Percentiles rank a stretch among this genome's conserved stretches.
Evolutionary conservation across 116 monocot species (phyloP).

Genomic region (Phalaenopsis hybrid): DNA sequence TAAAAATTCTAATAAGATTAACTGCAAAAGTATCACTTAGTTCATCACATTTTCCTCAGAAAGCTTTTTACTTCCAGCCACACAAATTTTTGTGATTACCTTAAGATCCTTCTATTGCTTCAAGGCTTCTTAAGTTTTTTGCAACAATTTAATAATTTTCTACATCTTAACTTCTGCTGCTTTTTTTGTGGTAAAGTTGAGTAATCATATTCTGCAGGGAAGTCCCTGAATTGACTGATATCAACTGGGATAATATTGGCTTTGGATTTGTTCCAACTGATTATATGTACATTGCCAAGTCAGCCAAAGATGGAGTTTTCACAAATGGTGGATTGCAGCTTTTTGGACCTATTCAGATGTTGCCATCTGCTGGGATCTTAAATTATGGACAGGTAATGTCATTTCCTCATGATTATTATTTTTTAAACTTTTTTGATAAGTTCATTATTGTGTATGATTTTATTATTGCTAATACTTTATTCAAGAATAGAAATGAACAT

Average conservation of each 20-base stretch:
- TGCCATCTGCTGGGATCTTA: slow-evolving; percentile 33
- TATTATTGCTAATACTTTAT: too few species aligned
- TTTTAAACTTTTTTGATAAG: too few species aligned
- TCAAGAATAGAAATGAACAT: too few species aligned
- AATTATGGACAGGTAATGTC: slow-evolving; percentile 34
- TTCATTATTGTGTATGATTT: too few species aligned
- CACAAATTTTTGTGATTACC: not conserved
- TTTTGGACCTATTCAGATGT: slow-evolving; percentile 31
- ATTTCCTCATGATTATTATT: not conserved
- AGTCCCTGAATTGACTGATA: slow-evolving; percentile 16
- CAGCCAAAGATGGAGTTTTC: slow-evolving; percentile 21
- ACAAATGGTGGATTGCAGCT: slow-evolving; percentile 21
- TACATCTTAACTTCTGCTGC: not conserved
- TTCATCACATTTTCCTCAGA: too few species aligned
- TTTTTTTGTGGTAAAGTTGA: slow-evolving; percentile 8
- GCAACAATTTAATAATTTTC: not conserved
- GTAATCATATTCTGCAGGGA: slow-evolving; percentile 3
- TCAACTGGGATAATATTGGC: slow-evolving; percentile 36
- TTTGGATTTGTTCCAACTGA: slow-evolving; percentile 38
- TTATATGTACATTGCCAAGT: slow-evolving; percentile 36
- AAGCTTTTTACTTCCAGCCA: too few species aligned
- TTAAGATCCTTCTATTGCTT: not conserved
- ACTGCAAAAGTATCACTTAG: too few species aligned
- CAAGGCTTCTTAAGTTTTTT: not conserved
- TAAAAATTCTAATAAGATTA: too few species aligned